phyloP scores from a whole-genome alignment of 805 yeast species.

The Schwanniomyces polymorphus region DNA sequence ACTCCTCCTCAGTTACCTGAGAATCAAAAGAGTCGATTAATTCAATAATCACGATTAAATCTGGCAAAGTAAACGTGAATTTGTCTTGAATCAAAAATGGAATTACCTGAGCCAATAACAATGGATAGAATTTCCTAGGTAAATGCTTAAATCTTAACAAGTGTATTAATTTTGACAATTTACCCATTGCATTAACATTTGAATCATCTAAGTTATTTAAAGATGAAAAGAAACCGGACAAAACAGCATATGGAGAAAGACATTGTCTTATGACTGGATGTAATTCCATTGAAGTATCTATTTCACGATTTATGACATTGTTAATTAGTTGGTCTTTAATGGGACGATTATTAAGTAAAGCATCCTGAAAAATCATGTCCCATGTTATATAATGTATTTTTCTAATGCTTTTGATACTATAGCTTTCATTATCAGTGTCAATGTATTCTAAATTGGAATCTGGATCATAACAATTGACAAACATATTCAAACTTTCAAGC shows the following conservation, averaged over 20 bases:
- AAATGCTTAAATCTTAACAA: conserved; percentile 40
- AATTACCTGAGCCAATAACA: conserved; percentile 48
- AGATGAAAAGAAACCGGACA: conserved; percentile 48
- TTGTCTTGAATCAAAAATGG: conserved; percentile 33
- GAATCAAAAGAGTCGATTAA: conserved; percentile 37
- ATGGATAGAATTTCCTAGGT: conserved; percentile 50
- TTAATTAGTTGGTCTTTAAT: conserved; percentile 58
- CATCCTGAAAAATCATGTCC: conserved; percentile 59
- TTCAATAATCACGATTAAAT: conserved; percentile 36
- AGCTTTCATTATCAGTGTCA: conserved; percentile 9
- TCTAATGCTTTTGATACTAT: conserved; percentile 31
- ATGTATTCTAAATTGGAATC: conserved; percentile 7
- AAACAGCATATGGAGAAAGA: conserved; percentile 68
- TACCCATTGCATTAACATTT: conserved; percentile 22
- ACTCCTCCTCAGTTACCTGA: conserved; percentile 19
- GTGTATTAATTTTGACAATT: conserved; percentile 50
- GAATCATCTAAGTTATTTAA: conserved; percentile 6
- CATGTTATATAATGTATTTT: conserved; percentile 56
- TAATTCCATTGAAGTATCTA: conserved; percentile 32
- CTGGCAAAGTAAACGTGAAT: conserved; percentile 24
- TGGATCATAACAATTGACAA: conserved; percentile 60
- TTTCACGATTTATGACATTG: conserved; percentile 41
- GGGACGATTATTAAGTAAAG: conserved; percentile 51
- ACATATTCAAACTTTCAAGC: conserved; percentile 63
- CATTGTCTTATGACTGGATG: conserved; percentile 66